Percentiles rank a stretch among this genome's conserved stretches.
These are phyloP conservation scores for Lycium barbarum DNA, from an alignment of 257 asterid genomes.

Conservation along the genomic window DNA sequence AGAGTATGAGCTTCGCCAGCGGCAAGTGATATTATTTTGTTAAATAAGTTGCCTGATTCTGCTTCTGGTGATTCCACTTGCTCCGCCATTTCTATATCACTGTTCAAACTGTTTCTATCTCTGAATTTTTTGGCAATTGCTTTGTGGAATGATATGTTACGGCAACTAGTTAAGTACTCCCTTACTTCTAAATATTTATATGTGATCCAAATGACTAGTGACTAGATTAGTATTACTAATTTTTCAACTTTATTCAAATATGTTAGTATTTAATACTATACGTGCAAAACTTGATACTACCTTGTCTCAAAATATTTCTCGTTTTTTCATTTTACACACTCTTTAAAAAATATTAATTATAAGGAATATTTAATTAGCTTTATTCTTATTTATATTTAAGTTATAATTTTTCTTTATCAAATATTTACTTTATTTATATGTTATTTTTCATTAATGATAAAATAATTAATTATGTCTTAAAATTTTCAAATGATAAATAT, in stretches of 20 bases:
- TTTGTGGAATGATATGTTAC: not conserved
- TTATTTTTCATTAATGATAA: too few relatives aligned
- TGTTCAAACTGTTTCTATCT: not conserved
- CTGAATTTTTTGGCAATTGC: not conserved
- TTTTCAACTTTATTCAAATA: not conserved
- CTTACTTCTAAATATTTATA: not conserved
- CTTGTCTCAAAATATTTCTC: too few relatives aligned
- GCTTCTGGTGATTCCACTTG: conserved; percentile 13
- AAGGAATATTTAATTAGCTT: too few relatives aligned
- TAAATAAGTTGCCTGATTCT: conserved; percentile 45
- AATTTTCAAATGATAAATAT: too few relatives aligned
- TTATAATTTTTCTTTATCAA: too few relatives aligned
- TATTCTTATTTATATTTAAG: too few relatives aligned
- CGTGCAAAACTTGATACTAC: too few relatives aligned
- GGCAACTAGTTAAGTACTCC: not conserved
- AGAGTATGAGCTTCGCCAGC: conserved; percentile 96
- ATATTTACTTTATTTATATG: too few relatives aligned
- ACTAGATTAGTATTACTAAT: not conserved
- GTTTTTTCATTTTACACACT: too few relatives aligned
- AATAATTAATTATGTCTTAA: too few relatives aligned
- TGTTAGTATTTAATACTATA: not conserved
- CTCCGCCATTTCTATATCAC: conserved; percentile 25
- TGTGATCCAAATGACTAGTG: not conserved
- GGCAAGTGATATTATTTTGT: conserved; percentile 58
- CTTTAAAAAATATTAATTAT: too few relatives aligned